Evolutionary conservation across 1,284 basidiomycete species (phyloP).

Genomic region (Pyrrhoderma noxium): DNA sequence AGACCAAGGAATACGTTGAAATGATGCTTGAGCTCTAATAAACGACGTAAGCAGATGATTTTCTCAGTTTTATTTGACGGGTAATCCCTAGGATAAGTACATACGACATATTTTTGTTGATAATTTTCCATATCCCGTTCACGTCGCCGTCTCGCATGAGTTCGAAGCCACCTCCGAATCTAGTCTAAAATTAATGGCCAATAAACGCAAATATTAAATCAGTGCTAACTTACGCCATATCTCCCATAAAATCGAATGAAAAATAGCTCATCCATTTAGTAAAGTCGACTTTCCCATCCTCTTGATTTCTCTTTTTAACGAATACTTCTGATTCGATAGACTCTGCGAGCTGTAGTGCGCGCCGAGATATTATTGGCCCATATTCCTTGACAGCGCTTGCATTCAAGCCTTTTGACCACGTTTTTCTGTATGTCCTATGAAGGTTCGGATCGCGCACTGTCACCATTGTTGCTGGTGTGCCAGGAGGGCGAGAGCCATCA

Average conservation of each 20-base stretch:
- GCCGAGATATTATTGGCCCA: constrained; percentile 27
- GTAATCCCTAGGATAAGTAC: neutral
- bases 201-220: neutral
- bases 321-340: constrained; percentile 21
- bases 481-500: neutral
- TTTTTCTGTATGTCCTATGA: constrained; percentile 32
- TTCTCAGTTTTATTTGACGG: too few relatives aligned
- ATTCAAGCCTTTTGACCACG: constrained; percentile 38
- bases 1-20: constrained; percentile 14
- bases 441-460: constrained; percentile 26
- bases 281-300: constrained; percentile 25
- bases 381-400: constrained; percentile 33
- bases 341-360: constrained; percentile 30
- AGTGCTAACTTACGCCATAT: constrained; percentile 26
- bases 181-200: constrained; percentile 9
- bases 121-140: constrained; percentile 11
- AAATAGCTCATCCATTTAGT: constrained; percentile 32
- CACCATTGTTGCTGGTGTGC: neutral
- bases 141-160: constrained; percentile 21
- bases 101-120: constrained; percentile 18
- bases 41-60: too few relatives aligned
- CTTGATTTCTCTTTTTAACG: neutral
- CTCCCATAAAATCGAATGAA: constrained; percentile 32
- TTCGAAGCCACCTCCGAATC: constrained; percentile 22
- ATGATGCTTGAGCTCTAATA: constrained; percentile 1